A percentile compares a stretch with the other conserved stretches of the same genome.
Conservation (phyloP, 495 filamentous ascomycete genomes). For the Haplographium delicatum region DNA sequence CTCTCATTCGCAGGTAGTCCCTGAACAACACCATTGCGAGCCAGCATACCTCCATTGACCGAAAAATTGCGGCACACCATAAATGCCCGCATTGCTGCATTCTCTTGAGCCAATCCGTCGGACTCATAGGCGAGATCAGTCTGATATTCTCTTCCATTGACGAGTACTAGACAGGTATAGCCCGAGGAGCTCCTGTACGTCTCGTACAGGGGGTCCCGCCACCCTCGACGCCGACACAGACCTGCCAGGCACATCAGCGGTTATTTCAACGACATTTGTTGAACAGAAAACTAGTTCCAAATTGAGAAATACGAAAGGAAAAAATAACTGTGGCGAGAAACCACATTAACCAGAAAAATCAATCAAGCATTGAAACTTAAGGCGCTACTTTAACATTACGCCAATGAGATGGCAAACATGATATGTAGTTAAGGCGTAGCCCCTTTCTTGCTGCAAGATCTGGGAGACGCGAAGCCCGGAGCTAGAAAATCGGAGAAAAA, state of each 20-base stretch:
- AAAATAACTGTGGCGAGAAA: too few relatives aligned
- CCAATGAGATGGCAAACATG: constrained; percentile 3
- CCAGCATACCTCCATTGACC: constrained; percentile 91
- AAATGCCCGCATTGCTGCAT: constrained; percentile 94
- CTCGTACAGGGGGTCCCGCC: constrained; percentile 90
- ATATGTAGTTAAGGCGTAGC: background rate
- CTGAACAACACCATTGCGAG: constrained; percentile 77
- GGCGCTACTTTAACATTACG: constrained; percentile 9
- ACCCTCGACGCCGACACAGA: constrained; percentile 92
- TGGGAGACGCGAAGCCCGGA: constrained; percentile 5
- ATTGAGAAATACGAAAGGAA: constrained; percentile 7
- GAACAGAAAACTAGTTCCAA: constrained; percentile 8
- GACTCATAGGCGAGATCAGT: constrained; percentile 80
- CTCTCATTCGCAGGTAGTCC: constrained; percentile 66
- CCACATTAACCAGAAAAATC: too few relatives aligned
- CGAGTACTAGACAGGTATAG: constrained; percentile 84
- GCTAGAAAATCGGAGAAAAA: constrained; percentile 16
- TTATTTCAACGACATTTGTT: constrained; percentile 24
- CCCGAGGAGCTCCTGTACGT: constrained; percentile 65
- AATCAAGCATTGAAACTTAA: constrained; percentile 17
- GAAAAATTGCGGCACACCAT: constrained; percentile 99
- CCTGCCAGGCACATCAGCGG: constrained; percentile 57
- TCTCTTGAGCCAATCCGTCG: constrained; percentile 81
- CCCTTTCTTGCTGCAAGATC: constrained; percentile 17
- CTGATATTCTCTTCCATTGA: constrained; percentile 96